Conservation (phyloP, 805 yeast species). For the Wickerhamomyces kurtzmanii region DNA sequence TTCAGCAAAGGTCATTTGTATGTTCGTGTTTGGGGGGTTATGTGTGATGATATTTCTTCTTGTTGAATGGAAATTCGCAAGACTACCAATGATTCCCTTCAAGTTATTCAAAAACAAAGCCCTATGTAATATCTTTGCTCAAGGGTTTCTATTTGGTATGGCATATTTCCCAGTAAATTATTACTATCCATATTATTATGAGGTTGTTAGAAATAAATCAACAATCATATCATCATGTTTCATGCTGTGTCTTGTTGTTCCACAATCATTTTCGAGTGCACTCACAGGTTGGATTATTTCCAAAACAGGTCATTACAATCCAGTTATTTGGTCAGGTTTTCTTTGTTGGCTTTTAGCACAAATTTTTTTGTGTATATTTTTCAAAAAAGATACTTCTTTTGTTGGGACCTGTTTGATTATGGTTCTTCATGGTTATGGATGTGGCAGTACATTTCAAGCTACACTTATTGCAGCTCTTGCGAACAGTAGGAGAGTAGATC, state of each 20-base stretch:
- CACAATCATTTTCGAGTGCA: constrained; percentile 7
- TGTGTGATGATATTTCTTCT: constrained; percentile 29
- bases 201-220: constrained; percentile 8
- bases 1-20: constrained; percentile 22
- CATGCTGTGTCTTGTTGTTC: constrained; percentile 7
- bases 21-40: constrained; percentile 26
- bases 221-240: constrained; percentile 7
- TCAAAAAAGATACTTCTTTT: constrained; percentile 19
- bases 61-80: constrained; percentile 37
- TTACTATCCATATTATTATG: constrained; percentile 32
- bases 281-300: constrained; percentile 8
- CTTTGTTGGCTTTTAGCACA: constrained; percentile 23
- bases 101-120: constrained; percentile 26
- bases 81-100: constrained; percentile 46
- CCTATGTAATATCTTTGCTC: constrained; percentile 23
- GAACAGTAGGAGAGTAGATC: constrained; percentile 36
- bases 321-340: constrained; percentile 10
- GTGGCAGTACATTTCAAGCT: constrained; percentile 8
- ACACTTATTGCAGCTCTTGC: constrained; percentile 39
- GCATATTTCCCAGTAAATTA: constrained; percentile 34
- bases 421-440: constrained; percentile 30
- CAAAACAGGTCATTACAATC: constrained; percentile 7
- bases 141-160: constrained; percentile 38
- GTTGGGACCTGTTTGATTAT: constrained; percentile 26
- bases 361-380: constrained; percentile 27